Evolutionary conservation across 1,139 yeast species (phyloP), one percentile per base, ranked within the genome.

Genomic region (Debaryomyces sp.): DNA sequence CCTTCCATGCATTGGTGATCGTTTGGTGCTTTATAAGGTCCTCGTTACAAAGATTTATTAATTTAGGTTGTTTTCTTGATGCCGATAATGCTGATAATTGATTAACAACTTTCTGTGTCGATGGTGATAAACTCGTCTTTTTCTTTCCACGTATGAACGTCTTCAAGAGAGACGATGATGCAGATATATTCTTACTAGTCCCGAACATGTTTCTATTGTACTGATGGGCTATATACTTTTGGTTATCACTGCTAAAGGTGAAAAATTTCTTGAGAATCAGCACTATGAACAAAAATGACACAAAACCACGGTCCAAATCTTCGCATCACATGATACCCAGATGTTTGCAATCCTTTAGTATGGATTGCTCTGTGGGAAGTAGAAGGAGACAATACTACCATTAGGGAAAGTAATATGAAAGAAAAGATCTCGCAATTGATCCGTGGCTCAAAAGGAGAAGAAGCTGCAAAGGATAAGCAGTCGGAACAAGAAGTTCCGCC

Each of bases 61-160:
- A 74, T 59, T 85, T 82, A 42, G 99, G 98, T 66, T 87, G 94
- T 69, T 90, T 91, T 72, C 90, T 84, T 51, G 89, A 81, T 15
- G 96, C 97, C 23, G 95, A 84, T 60, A 90, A 70, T 23, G 92
- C 96, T 39, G 96, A 87, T 54, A 91, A 77, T 70, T 92, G 95
- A 50, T 86, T 81, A 47, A 85, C 82, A 45, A 85, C 79, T 60
- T 78, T 78, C 60, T 85, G 89, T 7, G 89, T 84, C 30, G 82
- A 78, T 2, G 89, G 80, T 23, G 81, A 76, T 43, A 81, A 65
- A 8, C 60, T 60, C 45, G 62, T 63, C 60, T 62, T 67, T 62
- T 60, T 71, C 60, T 70, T 78, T 36, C 70, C 75, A 64, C 75
- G 71, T 35, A 65, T 68, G 47, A 73, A 70, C 21, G 36, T 29